These are phyloP conservation scores for Ustilago hordei DNA, from an alignment of 1,284 basidiomycete species.

Conservation along the genomic window DNA sequence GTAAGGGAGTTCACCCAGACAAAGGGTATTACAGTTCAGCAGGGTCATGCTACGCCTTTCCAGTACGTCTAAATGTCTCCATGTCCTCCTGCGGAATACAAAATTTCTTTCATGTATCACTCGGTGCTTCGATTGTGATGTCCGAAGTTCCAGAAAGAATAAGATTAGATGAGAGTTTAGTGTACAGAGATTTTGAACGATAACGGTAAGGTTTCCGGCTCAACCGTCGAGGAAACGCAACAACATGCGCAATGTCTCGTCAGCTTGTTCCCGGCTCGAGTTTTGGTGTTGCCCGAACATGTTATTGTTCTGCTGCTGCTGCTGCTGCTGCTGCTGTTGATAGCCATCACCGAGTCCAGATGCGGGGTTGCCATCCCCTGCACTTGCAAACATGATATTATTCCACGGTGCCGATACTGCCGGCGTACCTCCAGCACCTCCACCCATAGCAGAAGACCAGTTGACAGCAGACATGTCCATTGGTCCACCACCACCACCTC, in stretches of 20 bases:
- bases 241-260: slow-evolving; percentile 47
- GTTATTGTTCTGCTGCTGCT: neutral
- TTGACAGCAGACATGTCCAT: slow-evolving; percentile 26
- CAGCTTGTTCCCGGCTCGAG: slow-evolving; percentile 21
- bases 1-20: slow-evolving; percentile 85
- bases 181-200: neutral
- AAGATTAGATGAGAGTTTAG: neutral
- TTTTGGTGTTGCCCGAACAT: neutral
- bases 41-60: slow-evolving; percentile 35
- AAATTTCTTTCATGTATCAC: neutral
- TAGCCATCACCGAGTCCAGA: slow-evolving; percentile 1
- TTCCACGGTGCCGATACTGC: slow-evolving; percentile 24
- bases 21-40: slow-evolving; percentile 79
- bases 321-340: slow-evolving; percentile 2
- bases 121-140: neutral
- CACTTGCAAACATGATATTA: slow-evolving; percentile 26
- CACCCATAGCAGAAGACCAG: slow-evolving; percentile 13
- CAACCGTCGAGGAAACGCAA: slow-evolving; percentile 20
- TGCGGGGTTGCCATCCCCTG: neutral
- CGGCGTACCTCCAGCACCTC: neutral
- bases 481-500: neutral
- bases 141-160: neutral
- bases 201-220: neutral
- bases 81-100: neutral
- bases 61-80: slow-evolving; percentile 12